Evolutionary conservation across 1,284 basidiomycete species (phyloP).

Genomic region (Tilletia setariae): DNA sequence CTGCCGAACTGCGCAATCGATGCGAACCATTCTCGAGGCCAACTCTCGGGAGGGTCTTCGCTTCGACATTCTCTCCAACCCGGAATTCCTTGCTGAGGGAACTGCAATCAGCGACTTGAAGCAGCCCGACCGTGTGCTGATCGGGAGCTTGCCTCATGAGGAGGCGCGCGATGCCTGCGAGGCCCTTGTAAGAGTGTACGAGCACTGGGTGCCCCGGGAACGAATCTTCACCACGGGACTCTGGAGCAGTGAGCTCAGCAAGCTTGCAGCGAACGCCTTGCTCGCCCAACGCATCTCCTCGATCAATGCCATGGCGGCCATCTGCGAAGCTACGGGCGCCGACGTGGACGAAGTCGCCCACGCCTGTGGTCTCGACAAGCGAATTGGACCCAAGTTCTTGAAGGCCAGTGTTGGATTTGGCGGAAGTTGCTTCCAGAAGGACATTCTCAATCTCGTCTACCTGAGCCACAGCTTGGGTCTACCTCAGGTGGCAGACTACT

Average conservation of each 20-base stretch:
- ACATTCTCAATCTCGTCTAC: slow-evolving; percentile 98
- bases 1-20: slow-evolving; percentile 94
- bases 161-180: slow-evolving; percentile 79
- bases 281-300: slow-evolving; percentile 93
- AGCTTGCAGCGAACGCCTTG: slow-evolving; percentile 96
- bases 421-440: slow-evolving; percentile 84
- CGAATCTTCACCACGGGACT: slow-evolving; percentile 89
- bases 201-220: slow-evolving; percentile 88
- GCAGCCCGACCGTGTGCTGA: slow-evolving; percentile 88
- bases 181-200: slow-evolving; percentile 76
- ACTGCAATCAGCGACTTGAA: slow-evolving; percentile 89
- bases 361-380: slow-evolving; percentile 87
- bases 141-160: slow-evolving; percentile 84
- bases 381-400: slow-evolving; percentile 92
- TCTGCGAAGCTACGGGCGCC: slow-evolving; percentile 98
- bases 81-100: slow-evolving; percentile 97
- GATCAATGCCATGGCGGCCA: slow-evolving; percentile 94
- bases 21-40: slow-evolving; percentile 97
- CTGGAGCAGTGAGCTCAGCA: slow-evolving; percentile 97
- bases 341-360: slow-evolving; percentile 97
- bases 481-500: slow-evolving; percentile 96
- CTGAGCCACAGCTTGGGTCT: slow-evolving; percentile 82
- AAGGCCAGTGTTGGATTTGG: slow-evolving; percentile 95
- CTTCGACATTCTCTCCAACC: slow-evolving; percentile 99
- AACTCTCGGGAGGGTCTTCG: slow-evolving; percentile 86